Conservation (phyloP, 2,329 filamentous ascomycete species). For the Sporothrix mexicana region DNA sequence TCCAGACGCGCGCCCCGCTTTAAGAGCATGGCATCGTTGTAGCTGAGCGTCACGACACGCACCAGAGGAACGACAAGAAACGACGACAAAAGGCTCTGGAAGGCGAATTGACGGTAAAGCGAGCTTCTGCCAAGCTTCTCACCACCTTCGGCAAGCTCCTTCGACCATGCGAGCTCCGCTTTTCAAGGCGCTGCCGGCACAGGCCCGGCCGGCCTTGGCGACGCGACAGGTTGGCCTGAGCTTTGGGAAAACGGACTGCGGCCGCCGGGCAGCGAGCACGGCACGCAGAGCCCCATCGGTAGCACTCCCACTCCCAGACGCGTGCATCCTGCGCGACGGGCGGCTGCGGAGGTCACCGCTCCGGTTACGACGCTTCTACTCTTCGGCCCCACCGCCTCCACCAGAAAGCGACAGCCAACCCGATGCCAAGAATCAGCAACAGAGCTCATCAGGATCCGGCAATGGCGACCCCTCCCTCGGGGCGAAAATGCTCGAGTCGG, state of each 20-base stretch:
- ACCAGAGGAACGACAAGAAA: background rate
- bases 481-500: constrained; percentile 73
- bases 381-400: background rate
- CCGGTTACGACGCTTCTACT: background rate
- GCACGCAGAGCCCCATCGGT: no score
- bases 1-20: background rate
- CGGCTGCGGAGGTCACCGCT: background rate
- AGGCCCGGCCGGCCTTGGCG: constrained; percentile 10
- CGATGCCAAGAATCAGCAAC: background rate
- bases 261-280: background rate
- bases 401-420: background rate
- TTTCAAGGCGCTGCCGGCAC: constrained; percentile 5
- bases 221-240: background rate
- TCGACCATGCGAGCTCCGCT: constrained; percentile 24
- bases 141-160: background rate
- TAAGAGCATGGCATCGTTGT: constrained; percentile 33
- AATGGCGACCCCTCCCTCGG: constrained; percentile 46
- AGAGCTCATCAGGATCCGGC: background rate
- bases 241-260: background rate
- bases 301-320: background rate
- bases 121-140: background rate
- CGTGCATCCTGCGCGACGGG: background rate
- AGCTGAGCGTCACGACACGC: constrained; percentile 24
- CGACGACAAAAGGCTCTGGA: background rate
- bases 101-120: background rate